A percentile compares a stretch with the other conserved stretches of the same genome.
Conservation (phyloP, 768 basidiomycete species). For the Mycena capillaripes region DNA sequence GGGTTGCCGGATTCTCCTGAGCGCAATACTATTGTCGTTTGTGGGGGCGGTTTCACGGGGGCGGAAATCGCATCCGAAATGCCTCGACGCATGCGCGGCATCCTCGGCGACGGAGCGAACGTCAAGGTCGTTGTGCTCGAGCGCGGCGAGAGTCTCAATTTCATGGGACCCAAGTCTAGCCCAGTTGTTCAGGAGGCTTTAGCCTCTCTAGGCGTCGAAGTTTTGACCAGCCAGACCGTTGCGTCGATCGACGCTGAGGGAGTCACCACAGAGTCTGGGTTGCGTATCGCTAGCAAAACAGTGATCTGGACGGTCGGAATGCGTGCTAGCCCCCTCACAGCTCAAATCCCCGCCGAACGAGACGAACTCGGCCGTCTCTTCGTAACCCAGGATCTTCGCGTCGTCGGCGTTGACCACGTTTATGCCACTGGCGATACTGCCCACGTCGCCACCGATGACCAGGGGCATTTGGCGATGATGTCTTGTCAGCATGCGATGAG, state of each 20-base stretch:
- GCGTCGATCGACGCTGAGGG: constrained; percentile 37
- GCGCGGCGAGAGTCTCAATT: constrained; percentile 23
- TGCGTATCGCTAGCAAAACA: constrained; percentile 36
- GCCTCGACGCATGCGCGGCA: constrained; percentile 33
- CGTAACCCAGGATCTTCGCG: constrained; percentile 32
- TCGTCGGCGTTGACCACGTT: constrained; percentile 33
- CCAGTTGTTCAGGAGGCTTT: constrained; percentile 34
- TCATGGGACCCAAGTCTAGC: constrained; percentile 35
- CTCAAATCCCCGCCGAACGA: constrained; percentile 36
- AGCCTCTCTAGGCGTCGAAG: constrained; percentile 29
- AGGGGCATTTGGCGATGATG: constrained; percentile 35
- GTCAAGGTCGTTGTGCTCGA: constrained; percentile 37
- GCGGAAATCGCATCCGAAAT: constrained; percentile 40
- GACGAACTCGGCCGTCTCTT: constrained; percentile 36
- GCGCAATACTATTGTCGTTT: constrained; percentile 40
- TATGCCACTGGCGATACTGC: constrained; percentile 39
- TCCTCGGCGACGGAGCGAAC: constrained; percentile 33
- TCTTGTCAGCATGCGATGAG: constrained; percentile 38
- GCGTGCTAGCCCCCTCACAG: constrained; percentile 37
- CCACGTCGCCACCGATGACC: constrained; percentile 34
- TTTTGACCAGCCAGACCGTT: constrained; percentile 32
- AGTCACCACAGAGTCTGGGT: constrained; percentile 33
- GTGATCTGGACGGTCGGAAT: constrained; percentile 42
- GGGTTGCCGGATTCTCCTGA: constrained; percentile 30
- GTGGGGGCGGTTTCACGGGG: constrained; percentile 41